phyloP scores from a whole-genome alignment of 73 alveolate genomes.

The Paramecium tetraurelia region DNA sequence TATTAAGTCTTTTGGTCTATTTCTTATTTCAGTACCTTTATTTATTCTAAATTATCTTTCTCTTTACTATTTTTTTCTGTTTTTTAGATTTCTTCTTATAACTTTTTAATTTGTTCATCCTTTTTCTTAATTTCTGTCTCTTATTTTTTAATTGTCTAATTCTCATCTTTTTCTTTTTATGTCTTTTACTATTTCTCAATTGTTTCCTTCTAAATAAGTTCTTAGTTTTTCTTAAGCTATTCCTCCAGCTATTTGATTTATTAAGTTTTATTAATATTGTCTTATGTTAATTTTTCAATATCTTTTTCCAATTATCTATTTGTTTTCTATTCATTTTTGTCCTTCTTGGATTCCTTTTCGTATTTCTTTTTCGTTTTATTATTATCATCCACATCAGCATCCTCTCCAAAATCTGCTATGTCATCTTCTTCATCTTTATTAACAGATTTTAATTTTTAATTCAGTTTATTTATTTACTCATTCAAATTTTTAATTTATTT shows the following conservation, averaged over 20 bases:
- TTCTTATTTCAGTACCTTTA: neutral
- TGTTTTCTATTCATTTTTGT: neutral
- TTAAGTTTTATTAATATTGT: neutral
- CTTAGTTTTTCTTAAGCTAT: neutral
- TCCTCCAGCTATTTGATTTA: neutral
- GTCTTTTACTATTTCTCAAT: neutral
- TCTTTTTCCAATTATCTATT: neutral
- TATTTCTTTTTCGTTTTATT: neutral
- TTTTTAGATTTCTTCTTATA: neutral
- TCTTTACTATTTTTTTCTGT: neutral
- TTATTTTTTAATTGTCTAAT: neutral
- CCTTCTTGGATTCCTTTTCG: neutral
- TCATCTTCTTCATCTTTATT: neutral
- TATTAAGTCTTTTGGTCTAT: neutral
- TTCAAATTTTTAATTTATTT: neutral
- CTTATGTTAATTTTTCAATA: neutral
- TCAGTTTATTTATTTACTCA: neutral
- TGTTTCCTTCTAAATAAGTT: neutral
- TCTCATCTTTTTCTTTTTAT: neutral
- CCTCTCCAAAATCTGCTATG: neutral
- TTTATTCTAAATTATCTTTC: neutral
- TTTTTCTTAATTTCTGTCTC: neutral
- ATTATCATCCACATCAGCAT: neutral
- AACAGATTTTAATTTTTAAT: neutral
- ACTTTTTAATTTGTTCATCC: neutral